Base-by-base conservation (phyloP, 179 eudicot genomes). In the Pouteria campechiana region DNA sequence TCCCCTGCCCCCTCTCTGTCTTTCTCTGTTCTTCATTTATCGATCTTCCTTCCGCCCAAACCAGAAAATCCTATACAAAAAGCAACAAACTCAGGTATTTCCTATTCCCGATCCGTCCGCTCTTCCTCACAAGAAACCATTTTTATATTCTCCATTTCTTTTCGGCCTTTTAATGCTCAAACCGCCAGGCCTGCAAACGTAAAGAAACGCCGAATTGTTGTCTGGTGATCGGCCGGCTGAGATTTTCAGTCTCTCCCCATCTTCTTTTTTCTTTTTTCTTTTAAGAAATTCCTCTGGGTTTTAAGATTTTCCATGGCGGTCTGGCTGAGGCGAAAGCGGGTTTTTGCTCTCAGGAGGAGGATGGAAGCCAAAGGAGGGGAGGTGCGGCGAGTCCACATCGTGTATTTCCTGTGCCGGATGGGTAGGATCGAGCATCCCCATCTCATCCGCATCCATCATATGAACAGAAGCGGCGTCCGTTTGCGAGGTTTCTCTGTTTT, bases 351-450 rank as follows among this genome's bases (percentile, higher is more conserved):
- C 25, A 25, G 34, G 43, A 24, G 54, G 37, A 36, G 18, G 39
- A 70, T 64, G 65, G 71, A 70, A 52, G 44, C 48, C 27, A 44
- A 59, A 37, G 17, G 44, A 11, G 58, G 61, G 5, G 67, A 70
- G 67, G 65, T 67, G 17, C 67, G 77, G 14, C 35, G 68, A 18
- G 35, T 75, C 45, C 77, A 75, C 46, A 52, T 75, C 7, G 50
- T 75, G 37, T 75, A 75, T 44, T 75, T 70, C 37, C 65, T 75
- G 5, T 54, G 81, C 22, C 57, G 69, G 17, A 63, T 59, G 34
- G 81, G 81, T 24, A 65, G 52, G 25, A 52, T 67, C 11, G 81
- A 75, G 39, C 71, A 70, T 18, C 81, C 81, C 4, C 81, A 75
- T 57, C 81, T 75, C 58, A 47, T 75, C 40, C 68, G 76, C 5